Percentiles rank a stretch among this genome's conserved stretches.
These are phyloP conservation scores for Cryphonectria parasitica DNA, from an alignment of 2,329 filamentous ascomycete genomes.

Conservation along the genomic window DNA sequence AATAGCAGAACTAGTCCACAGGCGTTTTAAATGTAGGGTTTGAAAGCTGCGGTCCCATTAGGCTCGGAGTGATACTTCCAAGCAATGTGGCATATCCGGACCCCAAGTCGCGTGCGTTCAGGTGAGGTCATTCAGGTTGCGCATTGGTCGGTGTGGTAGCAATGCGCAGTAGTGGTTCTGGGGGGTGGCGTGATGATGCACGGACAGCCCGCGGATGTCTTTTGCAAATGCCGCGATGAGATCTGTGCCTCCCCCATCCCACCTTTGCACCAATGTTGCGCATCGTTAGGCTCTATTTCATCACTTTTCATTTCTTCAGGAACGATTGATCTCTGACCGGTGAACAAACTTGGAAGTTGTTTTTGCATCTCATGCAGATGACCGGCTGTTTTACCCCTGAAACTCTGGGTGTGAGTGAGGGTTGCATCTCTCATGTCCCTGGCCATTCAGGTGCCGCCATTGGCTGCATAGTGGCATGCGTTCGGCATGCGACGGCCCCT, in stretches of 20 bases:
- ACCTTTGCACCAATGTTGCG: slow-evolving; percentile 21
- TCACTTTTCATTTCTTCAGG: slow-evolving; percentile 26
- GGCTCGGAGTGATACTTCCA: background rate
- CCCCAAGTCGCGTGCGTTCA: background rate
- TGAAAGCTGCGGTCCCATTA: background rate
- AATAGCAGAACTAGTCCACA: background rate
- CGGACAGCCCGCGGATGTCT: slow-evolving; percentile 18
- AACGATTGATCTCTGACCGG: slow-evolving; percentile 28
- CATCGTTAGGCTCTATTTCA: slow-evolving; percentile 16
- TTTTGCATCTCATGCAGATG: slow-evolving; percentile 25
- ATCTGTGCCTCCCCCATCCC: slow-evolving; percentile 23
- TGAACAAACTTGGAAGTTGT: slow-evolving; percentile 16
- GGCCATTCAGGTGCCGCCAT: slow-evolving; percentile 17
- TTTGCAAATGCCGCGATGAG: slow-evolving; percentile 27
- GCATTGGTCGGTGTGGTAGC: background rate
- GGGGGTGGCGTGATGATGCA: slow-evolving; percentile 15
- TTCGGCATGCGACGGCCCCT: slow-evolving; percentile 28
- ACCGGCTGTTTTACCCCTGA: slow-evolving; percentile 20
- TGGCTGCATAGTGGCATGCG: slow-evolving; percentile 16
- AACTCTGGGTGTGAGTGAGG: slow-evolving; percentile 13
- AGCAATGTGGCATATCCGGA: slow-evolving; percentile 3
- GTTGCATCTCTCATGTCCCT: slow-evolving; percentile 24
- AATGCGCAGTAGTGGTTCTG: background rate
- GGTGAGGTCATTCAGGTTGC: background rate
- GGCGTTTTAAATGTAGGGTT: background rate